Conservation (phyloP, 2,329 filamentous ascomycete genomes). For the Bipolaris cookei region DNA sequence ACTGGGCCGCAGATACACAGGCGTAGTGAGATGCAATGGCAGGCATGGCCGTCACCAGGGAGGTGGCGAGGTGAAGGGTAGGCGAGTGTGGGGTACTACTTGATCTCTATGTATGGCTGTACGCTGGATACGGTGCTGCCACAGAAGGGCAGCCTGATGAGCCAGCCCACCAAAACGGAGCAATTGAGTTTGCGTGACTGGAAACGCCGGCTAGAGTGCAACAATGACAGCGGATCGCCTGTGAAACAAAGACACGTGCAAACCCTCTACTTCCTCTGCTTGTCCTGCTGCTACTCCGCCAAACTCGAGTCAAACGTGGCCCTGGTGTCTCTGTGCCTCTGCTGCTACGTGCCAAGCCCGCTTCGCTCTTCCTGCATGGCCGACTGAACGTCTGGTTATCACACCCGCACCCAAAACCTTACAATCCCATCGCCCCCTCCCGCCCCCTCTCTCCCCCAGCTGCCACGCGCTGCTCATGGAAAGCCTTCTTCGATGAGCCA, state of each 20-base stretch:
- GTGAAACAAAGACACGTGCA: neutral
- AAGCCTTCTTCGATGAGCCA: constrained; percentile 56
- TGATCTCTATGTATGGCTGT: too few species aligned
- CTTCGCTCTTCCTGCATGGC: constrained; percentile 16
- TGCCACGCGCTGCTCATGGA: constrained; percentile 50
- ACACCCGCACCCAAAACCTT: constrained; percentile 26
- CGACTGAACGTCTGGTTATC: constrained; percentile 23
- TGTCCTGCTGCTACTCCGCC: neutral
- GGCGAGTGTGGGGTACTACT: constrained; percentile 4
- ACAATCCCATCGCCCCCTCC: constrained; percentile 21
- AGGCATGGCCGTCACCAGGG: too few species aligned
- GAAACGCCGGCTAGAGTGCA: neutral
- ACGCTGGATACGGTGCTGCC: too few species aligned
- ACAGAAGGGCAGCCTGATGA: neutral
- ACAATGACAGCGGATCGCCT: too few species aligned
- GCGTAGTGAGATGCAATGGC: neutral
- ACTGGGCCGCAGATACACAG: neutral
- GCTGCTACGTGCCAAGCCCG: constrained; percentile 13
- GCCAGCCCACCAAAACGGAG: neutral
- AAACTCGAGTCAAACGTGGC: constrained; percentile 10
- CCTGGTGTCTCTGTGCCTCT: constrained; percentile 6
- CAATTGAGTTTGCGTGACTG: too few species aligned
- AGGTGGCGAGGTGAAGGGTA: too few species aligned
- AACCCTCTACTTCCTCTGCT: neutral
- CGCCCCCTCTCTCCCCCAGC: constrained; percentile 28